Base-by-base conservation (phyloP, 768 basidiomycete genomes). In the Hysterangium stoloniferum region DNA sequence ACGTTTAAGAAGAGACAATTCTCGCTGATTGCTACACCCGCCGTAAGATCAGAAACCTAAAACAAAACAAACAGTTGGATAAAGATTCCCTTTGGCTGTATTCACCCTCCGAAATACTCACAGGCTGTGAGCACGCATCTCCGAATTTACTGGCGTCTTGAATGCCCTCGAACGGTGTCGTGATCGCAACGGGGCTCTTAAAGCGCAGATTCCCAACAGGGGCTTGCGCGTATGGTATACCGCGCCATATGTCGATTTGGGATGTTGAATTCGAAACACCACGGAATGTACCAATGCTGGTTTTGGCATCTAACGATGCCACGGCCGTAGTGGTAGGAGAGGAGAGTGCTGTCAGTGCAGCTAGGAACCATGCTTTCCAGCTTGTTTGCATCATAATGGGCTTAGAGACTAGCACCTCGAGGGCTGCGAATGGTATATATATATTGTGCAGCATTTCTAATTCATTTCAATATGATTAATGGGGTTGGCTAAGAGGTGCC, bases 1-100 rank as follows among this genome's bases (percentile, higher is more conserved):
- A 73, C 80, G 54, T 81, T 80, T 38, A 82, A 61, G 36, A 63
- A 67, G n/a, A 82, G 58, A 52, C 80, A 82, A 50, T 79, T 73
- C 58, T 82, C 79, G 6, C 64, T 65, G 7, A 72, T 64, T 2
- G 70, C 65, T 11, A 74, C 77, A 13, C 72, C 73, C 0, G 76
- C 59, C 22, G 43, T 57, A 3, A 55, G 29, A 7, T n/a, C 24
- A 28, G 49, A 51, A 13, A 51, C 52, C 46, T 41, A 24, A 20
- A 19, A 28, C 13, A 6, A n/a, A n/a, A n/a, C n/a, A n/a, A n/a
- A n/a, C n/a, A n/a, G n/a, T n/a, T n/a, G 28, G 15, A 41, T 41
- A 12, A 4, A 13, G 3, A 5, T 19, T 41, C 17, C 3, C 22
- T 17, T 6, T n/a, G n/a, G 13, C 27, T 12, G 27, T 22, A 27